phyloP scores from a whole-genome alignment of 2,329 filamentous ascomycete genomes.

The Lachnellula suecica region DNA sequence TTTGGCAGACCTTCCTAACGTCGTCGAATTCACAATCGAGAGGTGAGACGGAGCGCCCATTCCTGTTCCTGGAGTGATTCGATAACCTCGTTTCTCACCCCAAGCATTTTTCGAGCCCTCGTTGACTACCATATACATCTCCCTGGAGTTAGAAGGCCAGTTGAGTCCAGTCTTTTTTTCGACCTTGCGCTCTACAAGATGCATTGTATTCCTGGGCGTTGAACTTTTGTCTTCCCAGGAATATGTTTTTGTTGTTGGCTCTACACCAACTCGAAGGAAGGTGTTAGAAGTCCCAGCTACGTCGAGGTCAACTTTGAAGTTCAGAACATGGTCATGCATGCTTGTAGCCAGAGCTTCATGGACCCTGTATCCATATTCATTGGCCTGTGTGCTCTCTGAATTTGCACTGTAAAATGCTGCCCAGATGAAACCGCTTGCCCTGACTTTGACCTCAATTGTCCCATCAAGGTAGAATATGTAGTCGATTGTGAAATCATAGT shows the following conservation, averaged over 20 bases:
- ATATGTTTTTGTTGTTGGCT: conserved; percentile 36
- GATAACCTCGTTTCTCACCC: conserved; percentile 53
- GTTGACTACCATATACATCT: conserved; percentile 52
- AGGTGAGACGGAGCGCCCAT: conserved; percentile 39
- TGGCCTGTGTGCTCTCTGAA: conserved; percentile 35
- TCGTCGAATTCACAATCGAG: conserved; percentile 48
- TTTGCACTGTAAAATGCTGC: conserved; percentile 38
- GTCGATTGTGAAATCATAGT: conserved; percentile 53
- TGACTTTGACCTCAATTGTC: conserved; percentile 45
- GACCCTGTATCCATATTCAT: conserved; percentile 50
- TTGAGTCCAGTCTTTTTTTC: conserved; percentile 42
- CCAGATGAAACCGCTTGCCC: conserved; percentile 53
- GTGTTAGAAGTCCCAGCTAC: conserved; percentile 48
- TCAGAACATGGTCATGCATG: conserved; percentile 57
- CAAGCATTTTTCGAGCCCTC: conserved; percentile 46
- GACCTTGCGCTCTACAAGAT: conserved; percentile 42
- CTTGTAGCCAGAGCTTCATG: conserved; percentile 46
- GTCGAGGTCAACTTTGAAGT: conserved; percentile 55
- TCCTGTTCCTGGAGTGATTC: conserved; percentile 41
- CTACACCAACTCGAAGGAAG: conserved; percentile 33
- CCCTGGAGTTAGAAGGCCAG: conserved; percentile 47
- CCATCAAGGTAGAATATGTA: conserved; percentile 53
- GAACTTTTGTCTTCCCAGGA: conserved; percentile 46
- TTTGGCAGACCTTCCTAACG: conserved; percentile 42
- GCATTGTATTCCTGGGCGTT: conserved; percentile 50